Conservation (phyloP, 1,284 basidiomycete genomes). For the Wolfiporia cocos region DNA sequence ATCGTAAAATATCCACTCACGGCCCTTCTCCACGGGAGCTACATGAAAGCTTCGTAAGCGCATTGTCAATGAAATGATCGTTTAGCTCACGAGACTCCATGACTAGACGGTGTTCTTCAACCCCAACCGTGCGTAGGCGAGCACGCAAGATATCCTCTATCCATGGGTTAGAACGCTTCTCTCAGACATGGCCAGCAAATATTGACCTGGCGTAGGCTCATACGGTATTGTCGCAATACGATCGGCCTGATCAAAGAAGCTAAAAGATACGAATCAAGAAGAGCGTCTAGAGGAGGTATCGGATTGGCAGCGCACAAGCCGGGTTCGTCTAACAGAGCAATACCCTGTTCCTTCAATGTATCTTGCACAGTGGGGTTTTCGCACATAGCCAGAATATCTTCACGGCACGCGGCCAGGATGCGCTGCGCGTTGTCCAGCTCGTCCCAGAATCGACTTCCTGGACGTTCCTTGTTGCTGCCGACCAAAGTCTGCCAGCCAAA, state of each 20-base stretch:
- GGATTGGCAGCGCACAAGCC: constrained; percentile 41
- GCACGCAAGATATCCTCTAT: constrained; percentile 59
- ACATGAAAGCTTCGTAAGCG: background rate
- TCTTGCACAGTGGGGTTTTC: constrained; percentile 34
- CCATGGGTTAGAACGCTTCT: constrained; percentile 1
- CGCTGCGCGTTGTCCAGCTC: constrained; percentile 37
- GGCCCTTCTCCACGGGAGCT: constrained; percentile 28
- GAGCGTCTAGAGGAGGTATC: background rate
- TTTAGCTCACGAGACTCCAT: constrained; percentile 39
- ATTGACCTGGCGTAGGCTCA: constrained; percentile 40
- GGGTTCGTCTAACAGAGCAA: constrained; percentile 47
- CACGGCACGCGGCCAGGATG: constrained; percentile 47
- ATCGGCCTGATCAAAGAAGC: constrained; percentile 50
- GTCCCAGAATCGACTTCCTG: constrained; percentile 13
- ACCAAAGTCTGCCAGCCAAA: constrained; percentile 40
- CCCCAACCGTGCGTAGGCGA: constrained; percentile 55
- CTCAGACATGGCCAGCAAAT: background rate
- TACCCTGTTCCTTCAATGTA: constrained; percentile 33
- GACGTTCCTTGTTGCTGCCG: constrained; percentile 4
- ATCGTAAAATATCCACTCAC: constrained; percentile 57
- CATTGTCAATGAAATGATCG: background rate
- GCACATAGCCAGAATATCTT: constrained; percentile 52
- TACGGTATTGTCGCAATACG: constrained; percentile 48
- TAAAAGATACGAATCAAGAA: constrained; percentile 17
- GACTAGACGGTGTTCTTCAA: constrained; percentile 53